Evolutionary conservation across 345 rosid species (phyloP).

Genomic region (Punica granatum): DNA sequence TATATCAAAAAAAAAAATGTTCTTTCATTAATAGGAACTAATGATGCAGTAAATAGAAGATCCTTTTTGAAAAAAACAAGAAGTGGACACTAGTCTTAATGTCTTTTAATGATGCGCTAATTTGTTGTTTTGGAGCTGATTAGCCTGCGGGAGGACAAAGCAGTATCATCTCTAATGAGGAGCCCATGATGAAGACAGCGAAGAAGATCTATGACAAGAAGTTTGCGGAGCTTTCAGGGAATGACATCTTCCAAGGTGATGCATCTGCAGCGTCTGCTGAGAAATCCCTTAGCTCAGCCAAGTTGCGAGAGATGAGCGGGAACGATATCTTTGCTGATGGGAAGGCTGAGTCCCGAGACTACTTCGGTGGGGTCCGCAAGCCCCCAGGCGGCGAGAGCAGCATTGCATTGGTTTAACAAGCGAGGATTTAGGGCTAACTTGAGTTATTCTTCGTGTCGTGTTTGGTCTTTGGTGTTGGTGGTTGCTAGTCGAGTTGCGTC

Average conservation of each 20-base stretch:
- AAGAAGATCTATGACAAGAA: conserved; percentile 81
- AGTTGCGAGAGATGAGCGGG: conserved; percentile 75
- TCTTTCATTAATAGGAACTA: no score
- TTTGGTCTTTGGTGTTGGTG: not conserved
- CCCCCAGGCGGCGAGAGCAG: conserved; percentile 98
- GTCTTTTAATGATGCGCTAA: not conserved
- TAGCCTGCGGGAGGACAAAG: conserved; percentile 46
- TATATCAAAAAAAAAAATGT: no score
- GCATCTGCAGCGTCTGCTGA: conserved; percentile 45
- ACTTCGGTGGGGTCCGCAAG: conserved; percentile 90
- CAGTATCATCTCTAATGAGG: conserved; percentile 23
- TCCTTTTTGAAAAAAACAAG: not conserved
- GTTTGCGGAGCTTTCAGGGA: conserved; percentile 75
- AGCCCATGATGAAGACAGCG: conserved; percentile 55
- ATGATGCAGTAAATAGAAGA: no score
- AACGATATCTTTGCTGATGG: conserved; percentile 84
- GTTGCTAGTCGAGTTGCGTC: not conserved
- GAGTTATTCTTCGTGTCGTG: conserved; percentile 14
- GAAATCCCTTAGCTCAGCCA: conserved; percentile 62
- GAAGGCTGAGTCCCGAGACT: conserved; percentile 81
- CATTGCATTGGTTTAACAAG: conserved; percentile 69
- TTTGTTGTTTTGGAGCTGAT: conserved; percentile 12
- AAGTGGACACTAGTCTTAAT: no score
- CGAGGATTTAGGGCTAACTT: conserved; percentile 22
- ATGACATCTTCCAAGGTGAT: conserved; percentile 75